Conservation (phyloP, 2,329 filamentous ascomycete genomes). For the Dactylellina drechsleri region DNA sequence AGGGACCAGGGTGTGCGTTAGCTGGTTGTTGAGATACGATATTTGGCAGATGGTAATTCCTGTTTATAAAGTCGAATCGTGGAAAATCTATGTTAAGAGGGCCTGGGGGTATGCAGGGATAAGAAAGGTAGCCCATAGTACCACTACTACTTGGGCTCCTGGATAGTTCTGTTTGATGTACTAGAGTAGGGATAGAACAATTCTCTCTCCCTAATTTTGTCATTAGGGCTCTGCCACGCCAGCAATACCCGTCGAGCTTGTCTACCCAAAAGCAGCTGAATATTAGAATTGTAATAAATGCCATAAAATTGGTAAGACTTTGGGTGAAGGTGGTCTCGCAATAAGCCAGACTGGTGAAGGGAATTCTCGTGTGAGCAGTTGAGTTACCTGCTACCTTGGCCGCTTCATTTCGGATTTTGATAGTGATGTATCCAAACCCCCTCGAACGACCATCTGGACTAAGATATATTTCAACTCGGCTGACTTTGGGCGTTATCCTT, state of each 20-base stretch:
- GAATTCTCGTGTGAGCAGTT: constrained; percentile 6
- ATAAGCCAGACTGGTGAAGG: not conserved
- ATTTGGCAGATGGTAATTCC: not conserved
- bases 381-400: constrained; percentile 47
- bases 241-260: constrained; percentile 41
- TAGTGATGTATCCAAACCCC: constrained; percentile 53
- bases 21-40: not conserved
- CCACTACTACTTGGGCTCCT: not conserved
- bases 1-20: not conserved
- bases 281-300: no score
- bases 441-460: constrained; percentile 45
- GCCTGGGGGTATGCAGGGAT: not conserved
- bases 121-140: not conserved
- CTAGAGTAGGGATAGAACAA: not conserved
- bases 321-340: no score
- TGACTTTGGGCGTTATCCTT: constrained; percentile 46
- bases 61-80: not conserved
- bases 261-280: constrained; percentile 11
- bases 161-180: not conserved
- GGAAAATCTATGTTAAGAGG: not conserved
- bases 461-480: constrained; percentile 53
- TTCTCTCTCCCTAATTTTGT: constrained; percentile 44
- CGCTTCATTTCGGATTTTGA: constrained; percentile 50
- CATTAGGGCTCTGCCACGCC: constrained; percentile 48
- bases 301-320: no score